phyloP scores from a whole-genome alignment of 2,329 filamentous ascomycete genomes.

The Allantophomopsis lycopodina region DNA sequence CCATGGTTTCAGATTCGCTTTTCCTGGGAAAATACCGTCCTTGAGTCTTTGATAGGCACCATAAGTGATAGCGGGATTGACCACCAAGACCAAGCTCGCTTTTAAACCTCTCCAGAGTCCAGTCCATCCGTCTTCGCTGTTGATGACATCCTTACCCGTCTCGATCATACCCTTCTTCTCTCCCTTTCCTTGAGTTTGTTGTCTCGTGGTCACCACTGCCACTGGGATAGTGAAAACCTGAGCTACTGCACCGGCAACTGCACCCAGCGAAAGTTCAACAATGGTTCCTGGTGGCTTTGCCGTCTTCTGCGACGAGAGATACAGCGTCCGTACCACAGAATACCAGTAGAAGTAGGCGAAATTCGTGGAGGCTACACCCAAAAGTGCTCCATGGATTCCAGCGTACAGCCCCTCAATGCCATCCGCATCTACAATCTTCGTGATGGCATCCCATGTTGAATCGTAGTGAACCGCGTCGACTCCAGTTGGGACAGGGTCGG shows the following conservation, averaged over 20 bases:
- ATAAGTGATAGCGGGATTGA: conserved; percentile 96
- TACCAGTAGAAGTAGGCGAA: conserved; percentile 99
- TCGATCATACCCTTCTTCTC: conserved; percentile 79
- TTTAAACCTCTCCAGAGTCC: conserved; percentile 94
- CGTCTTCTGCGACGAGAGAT: conserved; percentile 46
- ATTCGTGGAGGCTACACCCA: conserved; percentile 93
- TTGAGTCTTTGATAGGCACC: conserved; percentile 88
- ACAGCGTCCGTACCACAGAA: conserved; percentile 71
- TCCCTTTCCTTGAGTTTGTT: conserved; percentile 78
- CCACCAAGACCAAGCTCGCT: conserved; percentile 85
- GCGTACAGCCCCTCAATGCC: conserved; percentile 75
- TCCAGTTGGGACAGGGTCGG: conserved; percentile 25
- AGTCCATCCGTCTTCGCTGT: conserved; percentile 77
- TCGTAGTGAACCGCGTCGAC: conserved; percentile 59
- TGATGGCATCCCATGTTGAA: conserved; percentile 78
- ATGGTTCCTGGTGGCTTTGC: conserved; percentile 60
- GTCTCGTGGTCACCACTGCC: conserved; percentile 85
- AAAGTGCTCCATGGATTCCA: conserved; percentile 71
- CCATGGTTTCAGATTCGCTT: conserved; percentile 60
- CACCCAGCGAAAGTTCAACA: conserved; percentile 72
- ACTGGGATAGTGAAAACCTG: conserved; percentile 96
- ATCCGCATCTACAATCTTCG: conserved; percentile 69
- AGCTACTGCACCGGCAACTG: conserved; percentile 76
- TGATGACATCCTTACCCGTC: conserved; percentile 77
- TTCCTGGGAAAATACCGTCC: conserved; percentile 63